These are phyloP conservation scores for Podila clonocystis DNA, from an alignment of 192 early-diverging fungal genomes.

Conservation along the genomic window DNA sequence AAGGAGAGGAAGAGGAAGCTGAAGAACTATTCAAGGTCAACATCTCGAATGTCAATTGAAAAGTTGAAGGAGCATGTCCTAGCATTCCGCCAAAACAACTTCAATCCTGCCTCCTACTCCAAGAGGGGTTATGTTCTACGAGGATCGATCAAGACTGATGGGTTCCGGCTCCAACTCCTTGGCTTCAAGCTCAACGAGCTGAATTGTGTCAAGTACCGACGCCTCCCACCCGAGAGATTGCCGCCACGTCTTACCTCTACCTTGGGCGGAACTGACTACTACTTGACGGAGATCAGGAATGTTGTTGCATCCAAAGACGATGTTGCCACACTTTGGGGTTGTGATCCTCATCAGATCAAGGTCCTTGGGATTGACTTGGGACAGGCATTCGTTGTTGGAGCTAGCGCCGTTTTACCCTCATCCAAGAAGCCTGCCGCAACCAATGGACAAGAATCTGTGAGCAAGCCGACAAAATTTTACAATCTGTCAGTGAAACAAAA, in stretches of 20 bases:
- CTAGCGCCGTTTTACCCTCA: slow-evolving; percentile 8
- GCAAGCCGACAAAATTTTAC: too few relatives aligned
- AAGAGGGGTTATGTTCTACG: background rate
- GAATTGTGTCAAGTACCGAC: slow-evolving; percentile 7
- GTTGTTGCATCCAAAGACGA: slow-evolving; percentile 13
- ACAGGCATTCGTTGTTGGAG: slow-evolving; percentile 15
- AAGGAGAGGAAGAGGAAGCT: too few relatives aligned
- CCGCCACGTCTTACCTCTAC: slow-evolving; percentile 5
- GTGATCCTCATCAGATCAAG: slow-evolving; percentile 8
- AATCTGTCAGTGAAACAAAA: background rate
- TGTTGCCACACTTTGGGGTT: slow-evolving; percentile 3
- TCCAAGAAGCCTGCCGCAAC: background rate
- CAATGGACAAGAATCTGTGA: background rate
- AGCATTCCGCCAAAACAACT: background rate
- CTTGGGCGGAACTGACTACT: too few relatives aligned
- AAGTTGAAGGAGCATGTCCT: background rate
- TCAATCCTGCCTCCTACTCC: background rate
- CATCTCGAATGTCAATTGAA: slow-evolving; percentile 4
- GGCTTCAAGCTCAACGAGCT: slow-evolving; percentile 23
- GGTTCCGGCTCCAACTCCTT: slow-evolving; percentile 12
- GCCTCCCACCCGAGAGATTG: slow-evolving; percentile 1
- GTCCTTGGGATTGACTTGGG: slow-evolving; percentile 16
- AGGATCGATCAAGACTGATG: slow-evolving; percentile 17
- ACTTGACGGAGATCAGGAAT: slow-evolving; percentile 19
- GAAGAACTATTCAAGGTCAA: background rate